These are phyloP conservation scores for Vitis labrusca DNA, from an alignment of 164 flowering plant genomes.

Conservation along the genomic window DNA sequence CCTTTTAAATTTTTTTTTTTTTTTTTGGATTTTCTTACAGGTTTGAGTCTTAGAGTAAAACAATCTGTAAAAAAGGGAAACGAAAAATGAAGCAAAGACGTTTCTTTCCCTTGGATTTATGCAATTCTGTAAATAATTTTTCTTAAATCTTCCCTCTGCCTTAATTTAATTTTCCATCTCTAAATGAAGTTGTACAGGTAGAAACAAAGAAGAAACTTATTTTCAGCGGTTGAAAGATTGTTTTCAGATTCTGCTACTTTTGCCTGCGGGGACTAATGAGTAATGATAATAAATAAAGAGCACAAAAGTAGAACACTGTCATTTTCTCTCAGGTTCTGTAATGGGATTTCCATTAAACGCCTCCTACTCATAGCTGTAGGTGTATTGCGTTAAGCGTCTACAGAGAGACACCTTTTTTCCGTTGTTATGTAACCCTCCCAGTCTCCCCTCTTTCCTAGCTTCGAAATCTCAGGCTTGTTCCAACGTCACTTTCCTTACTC, in stretches of 20 bases:
- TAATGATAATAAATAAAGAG: neutral
- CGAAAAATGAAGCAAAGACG: neutral
- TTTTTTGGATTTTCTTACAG: slow-evolving; percentile 8
- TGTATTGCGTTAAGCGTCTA: neutral
- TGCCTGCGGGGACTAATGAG: too few relatives aligned
- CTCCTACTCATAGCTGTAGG: too few relatives aligned
- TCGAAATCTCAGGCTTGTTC: too few relatives aligned
- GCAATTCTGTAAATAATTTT: slow-evolving; percentile 12
- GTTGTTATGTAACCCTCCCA: neutral
- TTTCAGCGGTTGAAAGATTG: too few relatives aligned
- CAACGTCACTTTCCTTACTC: neutral
- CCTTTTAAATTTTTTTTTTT: neutral
- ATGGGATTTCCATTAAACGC: neutral
- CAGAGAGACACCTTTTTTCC: neutral
- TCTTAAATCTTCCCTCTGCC: neutral
- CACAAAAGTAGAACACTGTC: slow-evolving; percentile 1
- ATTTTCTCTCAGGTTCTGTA: slow-evolving; percentile 15
- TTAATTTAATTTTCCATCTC: neutral
- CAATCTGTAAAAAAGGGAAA: slow-evolving; percentile 20
- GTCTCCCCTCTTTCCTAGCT: neutral
- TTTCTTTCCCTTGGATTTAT: slow-evolving; percentile 8
- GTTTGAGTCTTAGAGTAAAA: slow-evolving; percentile 3
- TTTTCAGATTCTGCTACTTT: neutral
- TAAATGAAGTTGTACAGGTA: too few relatives aligned
- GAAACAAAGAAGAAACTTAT: too few relatives aligned